Base-by-base conservation (phyloP, 2,329 filamentous ascomycete species). In the Colletotrichum destructivum region DNA sequence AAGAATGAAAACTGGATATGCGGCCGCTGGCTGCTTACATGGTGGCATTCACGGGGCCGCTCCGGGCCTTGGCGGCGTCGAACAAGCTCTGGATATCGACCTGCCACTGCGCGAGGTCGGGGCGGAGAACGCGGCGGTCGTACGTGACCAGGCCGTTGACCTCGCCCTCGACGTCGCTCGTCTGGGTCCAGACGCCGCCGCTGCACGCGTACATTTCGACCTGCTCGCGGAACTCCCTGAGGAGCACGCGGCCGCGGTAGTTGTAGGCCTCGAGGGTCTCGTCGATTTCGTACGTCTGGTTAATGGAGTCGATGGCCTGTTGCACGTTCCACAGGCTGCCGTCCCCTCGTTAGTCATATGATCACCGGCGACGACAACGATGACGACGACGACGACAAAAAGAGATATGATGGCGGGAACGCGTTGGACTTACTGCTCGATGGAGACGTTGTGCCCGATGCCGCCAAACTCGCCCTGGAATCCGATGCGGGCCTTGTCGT, bases 401-500 rank as follows among this genome's bases (percentile, higher is more conserved):
- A 23, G 13, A 26, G 31, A 15, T 9, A 7, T 46, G 23, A 21
- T 7, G 18, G 15, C 13, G 8, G 3, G 5, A 26, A 35, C 31
- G 31, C 1, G 13, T 18, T 2, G 5, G 2, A 82, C 86, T 78
- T 78, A 90, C 88, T 93, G 83, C 1, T 91, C 87, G 16, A 86
- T 87, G 0, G 89, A 88, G 4, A 91, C 86, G 63, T 92, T 92
- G 60, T 91, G 85, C 0, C 92, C 92, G 15, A 93, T 86, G 0
- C 92, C 92, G 3, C 91, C 92, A 68, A 93, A 94, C 75, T 94
- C 92, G 38, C 92, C 92, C 73, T 93, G 91, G 74, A 94, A 86
- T 0, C 88, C 91, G 42, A 94, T 92, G 0, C 92, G 87, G 6
- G 75, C 81, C 0, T 85, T 81, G 73, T 91, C 91, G 76, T 87